Base-by-base conservation (phyloP, 257 asterid species). In the Solanum piurae region DNA sequence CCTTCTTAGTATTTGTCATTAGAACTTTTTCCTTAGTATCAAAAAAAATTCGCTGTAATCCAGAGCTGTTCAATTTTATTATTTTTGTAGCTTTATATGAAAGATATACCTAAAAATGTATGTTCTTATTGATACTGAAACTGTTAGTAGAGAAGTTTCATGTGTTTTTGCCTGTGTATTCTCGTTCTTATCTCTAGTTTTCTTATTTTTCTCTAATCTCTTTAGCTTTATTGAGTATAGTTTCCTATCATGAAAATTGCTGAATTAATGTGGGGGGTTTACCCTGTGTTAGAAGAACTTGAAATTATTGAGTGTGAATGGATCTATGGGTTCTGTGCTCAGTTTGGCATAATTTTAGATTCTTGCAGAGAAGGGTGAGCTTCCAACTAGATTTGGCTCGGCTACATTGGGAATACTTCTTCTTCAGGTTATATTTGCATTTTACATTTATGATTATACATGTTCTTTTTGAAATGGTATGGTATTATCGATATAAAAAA, bases 321-420 rank as follows among this genome's bases (percentile, higher is more conserved):
- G 12, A 82, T 82, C 46, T 9, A 10, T 82, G 44, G 44, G 12
- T 49, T 82, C 71, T 82, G 31, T 90, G 93, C 94, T 93, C 90
- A 92, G 91, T 77, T 88, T 66, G 80, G 86, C 87, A 89, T 88
- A 87, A 86, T 16, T 93, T 62, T 91, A 97, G 99, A 98, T 97
- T 92, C 99, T 97, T 83, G 99, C 99, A 91, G 99, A 97, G 91
- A 97, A 91, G 89, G 99, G 99, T 76, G 99, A 97, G 90, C 99
- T 96, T 89, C 98, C 99, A 58, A 97, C 99, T 86, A 95, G 96
- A 92, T 94, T 97, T 89, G 99, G 99, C 80, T 97, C 99, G 52
- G 99, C 99, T 33, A 97, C 99, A 84, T 93, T 97, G 72, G 99
- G 99, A 77, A 93, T 97, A 89, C 99, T 96, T 92, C 93, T 97